phyloP scores from a whole-genome alignment of 345 rosid species.

The Rhodamnia argentea region DNA sequence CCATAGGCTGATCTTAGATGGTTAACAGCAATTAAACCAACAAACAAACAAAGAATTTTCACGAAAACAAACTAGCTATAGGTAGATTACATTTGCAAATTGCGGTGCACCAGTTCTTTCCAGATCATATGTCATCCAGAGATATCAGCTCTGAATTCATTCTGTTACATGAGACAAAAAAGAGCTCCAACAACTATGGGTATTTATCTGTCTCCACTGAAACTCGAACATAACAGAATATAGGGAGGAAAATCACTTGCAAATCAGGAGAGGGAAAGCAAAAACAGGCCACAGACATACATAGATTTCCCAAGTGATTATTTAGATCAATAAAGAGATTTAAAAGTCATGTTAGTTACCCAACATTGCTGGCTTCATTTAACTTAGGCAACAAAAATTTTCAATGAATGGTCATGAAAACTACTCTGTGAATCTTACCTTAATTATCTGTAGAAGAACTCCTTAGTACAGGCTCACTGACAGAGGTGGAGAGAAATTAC shows the following conservation, averaged over 20 bases:
- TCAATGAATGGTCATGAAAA: neutral
- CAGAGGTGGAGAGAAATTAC: slow-evolving; percentile 69
- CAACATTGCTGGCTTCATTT: too few species aligned
- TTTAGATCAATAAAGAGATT: neutral
- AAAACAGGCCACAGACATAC: neutral
- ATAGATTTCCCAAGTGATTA: neutral
- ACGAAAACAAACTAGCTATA: too few species aligned
- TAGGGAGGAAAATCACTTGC: neutral
- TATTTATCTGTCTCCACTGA: neutral
- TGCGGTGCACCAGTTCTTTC: neutral
- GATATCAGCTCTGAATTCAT: neutral
- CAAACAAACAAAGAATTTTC: too few species aligned
- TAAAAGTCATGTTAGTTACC: neutral
- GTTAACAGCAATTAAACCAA: too few species aligned
- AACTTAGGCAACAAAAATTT: neutral
- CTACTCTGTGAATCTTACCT: slow-evolving; percentile 30
- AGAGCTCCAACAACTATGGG: neutral
- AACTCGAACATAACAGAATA: neutral
- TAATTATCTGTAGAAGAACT: slow-evolving; percentile 87
- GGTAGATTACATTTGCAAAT: too few species aligned
- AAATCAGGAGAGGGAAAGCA: neutral
- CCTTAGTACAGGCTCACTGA: slow-evolving; percentile 92
- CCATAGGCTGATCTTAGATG: too few species aligned
- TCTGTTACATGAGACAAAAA: neutral
- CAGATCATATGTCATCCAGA: neutral